phyloP scores from a whole-genome alignment of 1,284 basidiomycete genomes.

The Pseudozyma sp. region DNA sequence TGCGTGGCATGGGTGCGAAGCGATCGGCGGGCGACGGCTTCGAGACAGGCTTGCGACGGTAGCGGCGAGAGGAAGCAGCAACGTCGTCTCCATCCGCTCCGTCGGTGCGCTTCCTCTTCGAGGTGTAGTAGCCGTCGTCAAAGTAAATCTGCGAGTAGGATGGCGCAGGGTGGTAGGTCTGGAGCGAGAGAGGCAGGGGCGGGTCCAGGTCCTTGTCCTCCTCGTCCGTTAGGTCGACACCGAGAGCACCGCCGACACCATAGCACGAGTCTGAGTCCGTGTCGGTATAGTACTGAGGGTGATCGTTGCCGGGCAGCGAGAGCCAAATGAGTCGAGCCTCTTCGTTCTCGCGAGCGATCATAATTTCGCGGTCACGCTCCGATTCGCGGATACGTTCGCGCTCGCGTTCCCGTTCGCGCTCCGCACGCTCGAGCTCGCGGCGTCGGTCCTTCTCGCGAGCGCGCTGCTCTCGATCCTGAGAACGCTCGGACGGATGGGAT shows the following conservation, averaged over 20 bases:
- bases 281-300: slow-evolving; percentile 61
- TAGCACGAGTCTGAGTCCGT: slow-evolving; percentile 57
- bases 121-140: slow-evolving; percentile 16
- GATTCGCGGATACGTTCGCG: slow-evolving; percentile 49
- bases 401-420: slow-evolving; percentile 47
- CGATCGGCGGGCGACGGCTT: slow-evolving; percentile 11
- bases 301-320: slow-evolving; percentile 58
- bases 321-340: slow-evolving; percentile 55
- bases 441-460: slow-evolving; percentile 45
- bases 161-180: slow-evolving; percentile 40
- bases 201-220: slow-evolving; percentile 51
- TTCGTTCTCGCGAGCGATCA: slow-evolving; percentile 53
- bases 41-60: slow-evolving; percentile 22
- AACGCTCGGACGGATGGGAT: slow-evolving; percentile 31
- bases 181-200: slow-evolving; percentile 36
- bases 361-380: slow-evolving; percentile 45
- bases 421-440: slow-evolving; percentile 39
- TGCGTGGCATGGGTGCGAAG: slow-evolving; percentile 12
- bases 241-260: slow-evolving; percentile 38
- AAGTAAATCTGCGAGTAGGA: slow-evolving; percentile 33
- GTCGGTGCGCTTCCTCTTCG: slow-evolving; percentile 35
- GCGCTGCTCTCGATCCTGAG: slow-evolving; percentile 46
- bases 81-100: slow-evolving; percentile 7
- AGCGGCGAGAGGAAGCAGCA: slow-evolving; percentile 9
- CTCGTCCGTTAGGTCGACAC: slow-evolving; percentile 41